A percentile compares a stretch with the other conserved stretches of the same genome.
Conservation (phyloP, 1,139 yeast species). For the Debaryomycetaceae sp. region DNA sequence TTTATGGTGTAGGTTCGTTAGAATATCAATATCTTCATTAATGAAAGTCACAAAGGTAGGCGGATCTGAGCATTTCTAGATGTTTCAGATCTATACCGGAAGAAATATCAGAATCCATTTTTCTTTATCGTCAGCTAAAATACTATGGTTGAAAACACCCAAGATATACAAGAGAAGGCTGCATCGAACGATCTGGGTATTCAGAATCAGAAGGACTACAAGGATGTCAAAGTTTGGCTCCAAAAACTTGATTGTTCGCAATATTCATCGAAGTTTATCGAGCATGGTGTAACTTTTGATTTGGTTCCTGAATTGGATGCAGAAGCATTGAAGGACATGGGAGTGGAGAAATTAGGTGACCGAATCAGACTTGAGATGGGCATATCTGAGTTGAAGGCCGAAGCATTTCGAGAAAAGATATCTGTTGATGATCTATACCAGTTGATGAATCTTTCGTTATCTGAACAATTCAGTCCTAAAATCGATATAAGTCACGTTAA, state of each 20-base stretch:
- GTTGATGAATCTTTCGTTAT: conserved; percentile 21
- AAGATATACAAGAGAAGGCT: background rate
- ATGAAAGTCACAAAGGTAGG: conserved; percentile 1
- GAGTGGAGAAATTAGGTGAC: conserved; percentile 79
- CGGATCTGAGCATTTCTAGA: background rate
- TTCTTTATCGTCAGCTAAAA: background rate
- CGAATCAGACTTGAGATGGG: conserved; percentile 64
- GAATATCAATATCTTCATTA: background rate
- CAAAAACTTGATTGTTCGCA: conserved; percentile 35
- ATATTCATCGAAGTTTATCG: conserved; percentile 32
- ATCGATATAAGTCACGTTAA: conserved; percentile 14
- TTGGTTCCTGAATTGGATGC: conserved; percentile 65
- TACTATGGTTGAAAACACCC: background rate
- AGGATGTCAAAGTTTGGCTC: conserved; percentile 38
- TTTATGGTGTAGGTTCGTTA: background rate
- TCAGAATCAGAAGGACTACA: conserved; percentile 1
- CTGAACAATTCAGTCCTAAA: conserved; percentile 2
- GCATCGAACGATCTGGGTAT: background rate
- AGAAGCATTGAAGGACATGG: conserved; percentile 68
- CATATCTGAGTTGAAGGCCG: conserved; percentile 39
- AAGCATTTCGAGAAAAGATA: conserved; percentile 30
- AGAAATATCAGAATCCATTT: too few species aligned
- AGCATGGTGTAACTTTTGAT: conserved; percentile 57
- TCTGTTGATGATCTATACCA: conserved; percentile 28
- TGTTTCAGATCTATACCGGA: too few species aligned